Conservation (phyloP, 2,329 filamentous ascomycete genomes). For the Sarocladium oryzae region DNA sequence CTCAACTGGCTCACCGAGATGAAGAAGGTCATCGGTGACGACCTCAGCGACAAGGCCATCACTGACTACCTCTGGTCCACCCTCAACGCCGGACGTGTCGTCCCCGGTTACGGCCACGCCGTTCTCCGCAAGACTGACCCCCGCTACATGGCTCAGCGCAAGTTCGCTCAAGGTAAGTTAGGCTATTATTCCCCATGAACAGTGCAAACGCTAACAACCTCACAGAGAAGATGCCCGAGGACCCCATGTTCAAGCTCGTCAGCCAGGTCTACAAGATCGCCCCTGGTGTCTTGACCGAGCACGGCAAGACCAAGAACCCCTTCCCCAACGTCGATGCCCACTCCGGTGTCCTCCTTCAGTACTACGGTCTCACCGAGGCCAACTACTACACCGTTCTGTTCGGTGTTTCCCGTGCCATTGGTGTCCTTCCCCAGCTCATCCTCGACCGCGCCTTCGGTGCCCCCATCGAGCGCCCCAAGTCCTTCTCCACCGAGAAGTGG, state of each 20-base stretch:
- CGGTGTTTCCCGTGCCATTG: constrained; percentile 94
- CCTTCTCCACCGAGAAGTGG: constrained; percentile 95
- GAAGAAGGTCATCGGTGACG: constrained; percentile 90
- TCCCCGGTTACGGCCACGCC: constrained; percentile 96
- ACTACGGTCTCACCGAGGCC: constrained; percentile 98
- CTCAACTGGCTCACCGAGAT: constrained; percentile 99
- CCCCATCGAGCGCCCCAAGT: constrained; percentile 98
- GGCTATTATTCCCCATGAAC: not conserved
- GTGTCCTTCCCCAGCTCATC: constrained; percentile 98
- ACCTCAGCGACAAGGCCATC: constrained; percentile 93
- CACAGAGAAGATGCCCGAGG: constrained; percentile 76
- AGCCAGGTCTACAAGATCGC: constrained; percentile 99
- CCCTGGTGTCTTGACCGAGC: constrained; percentile 93
- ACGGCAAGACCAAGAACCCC: constrained; percentile 99
- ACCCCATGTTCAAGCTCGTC: constrained; percentile 99
- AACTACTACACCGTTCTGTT: constrained; percentile 99
- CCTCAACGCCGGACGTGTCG: constrained; percentile 89
- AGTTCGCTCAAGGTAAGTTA: constrained; percentile 67
- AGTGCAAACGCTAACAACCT: constrained; percentile 21
- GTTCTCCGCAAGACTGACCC: constrained; percentile 99
- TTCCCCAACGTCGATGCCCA: constrained; percentile 98
- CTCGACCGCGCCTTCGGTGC: constrained; percentile 96
- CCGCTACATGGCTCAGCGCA: constrained; percentile 96
- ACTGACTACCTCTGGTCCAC: constrained; percentile 98
- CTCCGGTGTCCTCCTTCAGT: constrained; percentile 98